Evolutionary conservation across 257 asterid genomes (phyloP), one percentile per base, ranked within the genome.

Genomic region (Solanum paucissectum): DNA sequence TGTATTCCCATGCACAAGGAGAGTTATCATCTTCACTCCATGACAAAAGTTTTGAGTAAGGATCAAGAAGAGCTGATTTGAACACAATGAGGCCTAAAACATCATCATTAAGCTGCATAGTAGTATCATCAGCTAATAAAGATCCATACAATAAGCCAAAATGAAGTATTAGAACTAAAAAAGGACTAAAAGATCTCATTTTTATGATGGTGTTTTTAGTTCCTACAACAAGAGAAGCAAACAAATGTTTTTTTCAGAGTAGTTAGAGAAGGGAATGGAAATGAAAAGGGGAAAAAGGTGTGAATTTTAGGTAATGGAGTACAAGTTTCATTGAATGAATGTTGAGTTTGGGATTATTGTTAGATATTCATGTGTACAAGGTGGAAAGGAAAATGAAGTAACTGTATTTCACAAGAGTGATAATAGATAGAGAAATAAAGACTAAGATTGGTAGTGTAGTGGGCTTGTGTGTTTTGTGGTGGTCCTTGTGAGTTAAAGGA

Each of bases 51-150:
- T 90, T 64, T 1, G 86, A 88, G 25, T 42, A 58, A 1, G 98
- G 94, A 91, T 94, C 98, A 4, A 21, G 84, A n/a, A 97, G 29
- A 37, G 90, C 89, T 36, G 98, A 92, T 86, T 97, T 95, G 94
- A 97, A 94, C 52, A 97, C 99, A 81, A 97, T 92, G 91, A 97
- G 98, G 86, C 98, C 99, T 52, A 95, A 81, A 75, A 97, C 96
- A 69, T 97, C 99, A 88, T 97, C 99, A 91, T 95, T 94, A 4
- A 97, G 93, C 49, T 82, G 94, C 40, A 94, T 91, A 74, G 83
- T 74, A 1, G 91, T 55, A 37, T 92, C 93, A 62, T 84, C 93
- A 23, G 62, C 90, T 23, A 16, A 36, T 23, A 20, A 40, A 32
- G 87, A 88, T 13, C 66, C 66, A 81, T 46, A 49, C 10, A 81